Conservation (phyloP, 352 stramenopile genomes). For the Phytophthora litchii region DNA sequence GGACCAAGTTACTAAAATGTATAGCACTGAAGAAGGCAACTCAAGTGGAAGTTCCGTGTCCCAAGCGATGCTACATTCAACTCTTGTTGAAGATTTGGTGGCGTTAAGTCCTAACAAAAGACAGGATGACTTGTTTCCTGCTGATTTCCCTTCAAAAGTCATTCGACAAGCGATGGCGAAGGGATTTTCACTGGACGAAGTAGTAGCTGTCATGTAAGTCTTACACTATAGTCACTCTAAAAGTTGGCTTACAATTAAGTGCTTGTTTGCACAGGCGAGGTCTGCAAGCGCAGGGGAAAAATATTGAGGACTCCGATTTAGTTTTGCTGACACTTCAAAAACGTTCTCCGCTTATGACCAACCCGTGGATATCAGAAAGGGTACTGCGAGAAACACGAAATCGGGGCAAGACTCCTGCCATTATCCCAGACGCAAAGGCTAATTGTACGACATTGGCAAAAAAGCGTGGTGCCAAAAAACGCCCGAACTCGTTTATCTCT, state of each 20-base stretch:
- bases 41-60: constrained; percentile 28
- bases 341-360: constrained; percentile 57
- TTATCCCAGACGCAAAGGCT: background rate
- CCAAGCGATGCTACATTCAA: constrained; percentile 44
- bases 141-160: constrained; percentile 48
- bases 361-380: constrained; percentile 57
- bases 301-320: constrained; percentile 39
- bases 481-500: constrained; percentile 29
- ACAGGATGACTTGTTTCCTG: constrained; percentile 54
- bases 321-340: constrained; percentile 52
- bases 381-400: constrained; percentile 25
- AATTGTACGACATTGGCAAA: constrained; percentile 1
- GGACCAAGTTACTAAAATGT: constrained; percentile 33
- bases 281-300: constrained; percentile 52
- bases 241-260: background rate
- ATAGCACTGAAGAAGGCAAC: constrained; percentile 25
- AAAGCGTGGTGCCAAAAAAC: constrained; percentile 6
- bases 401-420: background rate
- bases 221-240: background rate
- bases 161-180: constrained; percentile 60
- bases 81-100: constrained; percentile 50
- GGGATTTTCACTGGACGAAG: constrained; percentile 54
- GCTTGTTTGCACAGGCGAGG: constrained; percentile 42
- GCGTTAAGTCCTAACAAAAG: constrained; percentile 52
- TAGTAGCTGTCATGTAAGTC: constrained; percentile 63